These are phyloP conservation scores for Acanthamoeba pearcei DNA, from an alignment of 208 protist species.

Conservation along the genomic window DNA sequence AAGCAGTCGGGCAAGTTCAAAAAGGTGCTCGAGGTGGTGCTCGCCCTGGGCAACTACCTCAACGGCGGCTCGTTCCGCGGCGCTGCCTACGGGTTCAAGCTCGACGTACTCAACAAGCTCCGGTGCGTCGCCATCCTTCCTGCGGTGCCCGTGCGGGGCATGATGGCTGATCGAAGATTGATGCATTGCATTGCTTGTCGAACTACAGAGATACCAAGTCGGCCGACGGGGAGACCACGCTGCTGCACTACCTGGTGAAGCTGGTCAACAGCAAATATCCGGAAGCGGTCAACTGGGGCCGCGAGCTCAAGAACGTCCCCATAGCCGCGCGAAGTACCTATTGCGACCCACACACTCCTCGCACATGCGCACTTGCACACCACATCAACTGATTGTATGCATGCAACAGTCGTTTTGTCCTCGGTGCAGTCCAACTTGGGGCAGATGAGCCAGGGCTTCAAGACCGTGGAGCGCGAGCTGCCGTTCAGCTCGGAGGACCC, in stretches of 20 bases:
- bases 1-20: conserved; percentile 12
- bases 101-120: conserved; percentile 78
- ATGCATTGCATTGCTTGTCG: too few species aligned
- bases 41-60: conserved; percentile 64
- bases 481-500: conserved; percentile 21
- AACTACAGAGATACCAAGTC: background rate
- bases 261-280: conserved; percentile 1
- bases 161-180: background rate
- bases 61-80: conserved; percentile 72
- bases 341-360: too few species aligned
- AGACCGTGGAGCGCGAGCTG: background rate
- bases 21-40: conserved; percentile 62
- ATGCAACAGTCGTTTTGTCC: background rate
- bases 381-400: too few species aligned
- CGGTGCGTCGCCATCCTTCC: background rate
- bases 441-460: background rate
- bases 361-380: too few species aligned
- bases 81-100: conserved; percentile 76
- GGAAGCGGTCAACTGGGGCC: background rate
- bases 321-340: background rate
- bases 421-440: background rate
- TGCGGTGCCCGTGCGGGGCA: background rate
- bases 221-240: background rate
- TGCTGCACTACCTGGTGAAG: conserved; percentile 32
- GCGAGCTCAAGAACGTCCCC: conserved; percentile 16